Conservation (phyloP, 169 alveolate species). For the Plasmodium yoelii region DNA sequence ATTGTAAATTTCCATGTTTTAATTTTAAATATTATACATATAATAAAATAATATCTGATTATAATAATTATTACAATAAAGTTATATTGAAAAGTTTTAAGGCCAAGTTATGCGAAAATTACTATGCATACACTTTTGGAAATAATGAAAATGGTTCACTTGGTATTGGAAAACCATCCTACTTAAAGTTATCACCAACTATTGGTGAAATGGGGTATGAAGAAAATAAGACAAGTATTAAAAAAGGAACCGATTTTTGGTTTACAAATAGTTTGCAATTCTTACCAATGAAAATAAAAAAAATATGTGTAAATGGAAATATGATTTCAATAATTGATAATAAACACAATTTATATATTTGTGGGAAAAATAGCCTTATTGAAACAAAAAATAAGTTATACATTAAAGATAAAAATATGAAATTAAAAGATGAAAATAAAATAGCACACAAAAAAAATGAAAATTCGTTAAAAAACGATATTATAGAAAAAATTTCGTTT, state of each 20-base stretch:
- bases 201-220: conserved; percentile 61
- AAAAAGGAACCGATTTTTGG: conserved; percentile 69
- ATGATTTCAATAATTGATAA: conserved; percentile 69
- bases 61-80: conserved; percentile 47
- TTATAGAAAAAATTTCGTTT: conserved; percentile 29
- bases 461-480: conserved; percentile 4
- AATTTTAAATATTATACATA: conserved; percentile 47
- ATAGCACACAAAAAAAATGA: conserved; percentile 5
- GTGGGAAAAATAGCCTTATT: conserved; percentile 41
- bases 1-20: conserved; percentile 47
- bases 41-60: conserved; percentile 56
- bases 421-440: conserved; percentile 20
- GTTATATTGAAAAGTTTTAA: conserved; percentile 50
- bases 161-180: conserved; percentile 70
- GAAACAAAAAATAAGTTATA: conserved; percentile 45
- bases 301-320: conserved; percentile 51
- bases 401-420: conserved; percentile 34
- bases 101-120: conserved; percentile 55
- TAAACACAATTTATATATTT: conserved; percentile 61
- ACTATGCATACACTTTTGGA: conserved; percentile 73
- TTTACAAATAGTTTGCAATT: conserved; percentile 72
- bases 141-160: conserved; percentile 67
- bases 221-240: conserved; percentile 50
- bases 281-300: conserved; percentile 58
- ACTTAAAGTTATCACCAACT: conserved; percentile 69